Percentiles rank a stretch among this genome's conserved stretches.
phyloP scores from a whole-genome alignment of 139 green algal genomes.

The Chlamydomonas eustigma region DNA sequence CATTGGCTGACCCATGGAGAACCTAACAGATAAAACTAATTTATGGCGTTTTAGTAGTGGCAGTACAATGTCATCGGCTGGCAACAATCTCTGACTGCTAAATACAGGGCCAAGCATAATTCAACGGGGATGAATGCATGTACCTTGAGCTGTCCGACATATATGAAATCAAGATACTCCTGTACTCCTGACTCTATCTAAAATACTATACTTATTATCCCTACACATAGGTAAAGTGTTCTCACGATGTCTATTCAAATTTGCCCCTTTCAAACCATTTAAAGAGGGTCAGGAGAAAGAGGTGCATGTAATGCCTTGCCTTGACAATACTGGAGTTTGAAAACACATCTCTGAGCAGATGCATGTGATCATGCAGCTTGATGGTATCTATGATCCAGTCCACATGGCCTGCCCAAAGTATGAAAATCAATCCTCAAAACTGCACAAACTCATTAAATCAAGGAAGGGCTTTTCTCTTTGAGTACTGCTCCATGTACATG shows the following conservation, averaged over 20 bases:
- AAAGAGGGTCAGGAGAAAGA: too few relatives aligned
- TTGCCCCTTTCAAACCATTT: not conserved
- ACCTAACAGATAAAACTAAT: constrained; percentile 37
- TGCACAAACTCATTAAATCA: too few relatives aligned
- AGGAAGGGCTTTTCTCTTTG: too few relatives aligned
- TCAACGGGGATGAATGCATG: not conserved
- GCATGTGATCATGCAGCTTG: constrained; percentile 57
- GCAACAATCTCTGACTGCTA: not conserved
- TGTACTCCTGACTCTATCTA: not conserved
- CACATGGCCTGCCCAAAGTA: constrained; percentile 17
- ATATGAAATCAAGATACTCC: not conserved
- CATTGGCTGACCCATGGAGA: constrained; percentile 72
- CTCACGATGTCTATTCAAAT: not conserved
- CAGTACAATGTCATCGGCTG: not conserved
- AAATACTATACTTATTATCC: not conserved
- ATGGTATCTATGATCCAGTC: constrained; percentile 72
- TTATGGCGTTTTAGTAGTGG: too few relatives aligned
- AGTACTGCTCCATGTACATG: too few relatives aligned
- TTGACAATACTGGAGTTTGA: constrained; percentile 42
- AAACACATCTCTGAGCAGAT: not conserved
- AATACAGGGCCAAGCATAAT: not conserved
- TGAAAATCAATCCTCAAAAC: not conserved
- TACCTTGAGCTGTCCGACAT: not conserved
- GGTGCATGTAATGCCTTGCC: too few relatives aligned
- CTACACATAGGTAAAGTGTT: not conserved